Evolutionary conservation across 192 early-diverging fungal genomes (phyloP), one percentile per base, ranked within the genome.

Genomic region (Pilaira anomala): DNA sequence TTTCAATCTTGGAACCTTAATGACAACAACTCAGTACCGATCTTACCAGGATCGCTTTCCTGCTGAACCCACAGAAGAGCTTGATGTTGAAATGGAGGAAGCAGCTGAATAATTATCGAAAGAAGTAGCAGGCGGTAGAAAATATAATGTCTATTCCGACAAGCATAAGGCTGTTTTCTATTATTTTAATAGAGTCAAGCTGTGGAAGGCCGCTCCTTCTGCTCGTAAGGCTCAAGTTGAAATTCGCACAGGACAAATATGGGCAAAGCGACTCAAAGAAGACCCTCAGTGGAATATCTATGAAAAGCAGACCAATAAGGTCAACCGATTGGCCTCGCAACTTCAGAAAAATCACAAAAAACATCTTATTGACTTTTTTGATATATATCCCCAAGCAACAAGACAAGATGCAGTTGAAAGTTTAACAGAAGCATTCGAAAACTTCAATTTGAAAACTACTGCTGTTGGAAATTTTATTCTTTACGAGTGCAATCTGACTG

Each of bases 141-240:
- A 1, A 3, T 56, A 56, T 29, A 56, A 56, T 16, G 36, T 40
- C 3, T 56, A 40, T 40, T 56, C 18, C 18, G 54, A 56, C 3
- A 36, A 40, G 1, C 54, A 56, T n/a, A 56, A 40, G 8, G 6
- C 54, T 42, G 39, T 58, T 3, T 42, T 58, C 18, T 58, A 40
- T 21, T 42, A 42, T 58, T 58, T 58, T 21, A 42, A 58, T 12
- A 58, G 55, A 58, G 21, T 58, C 16, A 58, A 58, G 39, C 55
- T 58, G 1, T 42, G 19, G 55, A 58, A 58, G 2, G 55, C 55
- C 33, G 52, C 28, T 7, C 2, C 55, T 42, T 22, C 55, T 24
- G 55, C 19, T 12, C 36, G 40, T 3, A 58, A 58, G 7, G 40
- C 33, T 1, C 0, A 42, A 1, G 7, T 58, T 42, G 39, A 58